Conservation (phyloP, 108 stramenopile genomes). For the Cafeteria roenbergensis region DNA sequence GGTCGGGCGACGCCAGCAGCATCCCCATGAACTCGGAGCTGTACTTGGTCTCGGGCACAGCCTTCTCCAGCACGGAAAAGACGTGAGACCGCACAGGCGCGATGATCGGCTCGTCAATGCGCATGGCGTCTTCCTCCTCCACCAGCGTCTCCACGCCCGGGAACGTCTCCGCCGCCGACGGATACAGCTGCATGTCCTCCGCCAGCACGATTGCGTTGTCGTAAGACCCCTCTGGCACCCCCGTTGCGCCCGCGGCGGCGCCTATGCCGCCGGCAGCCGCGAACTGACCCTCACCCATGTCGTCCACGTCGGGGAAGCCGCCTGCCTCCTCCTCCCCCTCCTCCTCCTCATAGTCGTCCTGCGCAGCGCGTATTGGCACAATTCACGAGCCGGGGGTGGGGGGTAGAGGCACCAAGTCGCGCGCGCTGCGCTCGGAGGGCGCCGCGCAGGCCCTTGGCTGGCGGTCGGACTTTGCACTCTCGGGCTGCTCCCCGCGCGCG, state of each 20-base stretch:
- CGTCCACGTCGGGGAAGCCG: conserved; percentile 31
- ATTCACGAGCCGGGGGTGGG: no score
- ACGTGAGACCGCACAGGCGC: conserved; percentile 65
- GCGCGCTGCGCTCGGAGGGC: conserved; percentile 20
- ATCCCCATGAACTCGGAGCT: conserved; percentile 28
- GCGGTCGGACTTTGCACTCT: background rate
- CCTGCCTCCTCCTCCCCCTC: conserved; percentile 32
- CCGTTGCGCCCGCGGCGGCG: background rate
- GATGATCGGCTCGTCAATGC: conserved; percentile 83
- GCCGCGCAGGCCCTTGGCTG: background rate
- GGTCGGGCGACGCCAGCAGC: conserved; percentile 32
- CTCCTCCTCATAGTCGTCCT: conserved; percentile 42
- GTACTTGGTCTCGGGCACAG: conserved; percentile 25
- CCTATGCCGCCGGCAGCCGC: conserved; percentile 19
- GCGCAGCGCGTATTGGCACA: no score
- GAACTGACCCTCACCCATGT: conserved; percentile 54
- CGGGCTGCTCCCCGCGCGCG: no score
- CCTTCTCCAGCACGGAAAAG: conserved; percentile 42
- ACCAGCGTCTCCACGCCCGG: conserved; percentile 73
- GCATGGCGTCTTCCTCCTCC: conserved; percentile 95
- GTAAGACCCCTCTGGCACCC: background rate
- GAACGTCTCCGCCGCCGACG: conserved; percentile 81
- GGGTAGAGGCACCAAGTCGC: no score
- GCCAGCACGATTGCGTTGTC: conserved; percentile 77
- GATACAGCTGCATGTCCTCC: conserved; percentile 97